Percentiles rank a stretch among this genome's conserved stretches.
phyloP scores from a whole-genome alignment of 345 rosid species.

The Melaleuca quinquenervia region DNA sequence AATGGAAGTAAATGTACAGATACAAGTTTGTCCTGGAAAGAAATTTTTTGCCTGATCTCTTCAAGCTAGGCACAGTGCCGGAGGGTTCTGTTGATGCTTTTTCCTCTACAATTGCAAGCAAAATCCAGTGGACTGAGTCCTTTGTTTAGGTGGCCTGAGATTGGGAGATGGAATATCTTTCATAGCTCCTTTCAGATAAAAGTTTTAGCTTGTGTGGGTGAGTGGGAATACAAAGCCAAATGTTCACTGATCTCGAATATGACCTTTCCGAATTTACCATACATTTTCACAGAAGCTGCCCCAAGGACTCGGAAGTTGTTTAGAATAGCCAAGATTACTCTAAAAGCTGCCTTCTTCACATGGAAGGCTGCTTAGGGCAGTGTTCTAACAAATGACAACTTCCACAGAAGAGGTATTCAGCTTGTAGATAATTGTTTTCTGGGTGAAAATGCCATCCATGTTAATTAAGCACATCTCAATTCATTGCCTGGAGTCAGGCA shows the following conservation, averaged over 20 bases:
- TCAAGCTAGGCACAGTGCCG: background rate
- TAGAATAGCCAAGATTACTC: background rate
- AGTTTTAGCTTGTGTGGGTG: background rate
- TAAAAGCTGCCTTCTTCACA: background rate
- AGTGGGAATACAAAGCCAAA: background rate
- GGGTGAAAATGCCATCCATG: background rate
- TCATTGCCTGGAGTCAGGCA: background rate
- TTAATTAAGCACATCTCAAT: background rate
- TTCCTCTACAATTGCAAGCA: background rate
- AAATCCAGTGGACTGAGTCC: background rate
- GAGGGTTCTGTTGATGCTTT: background rate
- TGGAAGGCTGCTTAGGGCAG: background rate
- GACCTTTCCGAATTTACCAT: background rate
- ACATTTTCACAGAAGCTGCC: background rate
- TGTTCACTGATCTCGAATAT: background rate
- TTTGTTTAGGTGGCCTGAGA: background rate
- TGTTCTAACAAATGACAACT: background rate
- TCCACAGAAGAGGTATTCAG: background rate
- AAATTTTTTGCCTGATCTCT: background rate
- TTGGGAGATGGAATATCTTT: background rate
- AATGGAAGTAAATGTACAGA: background rate
- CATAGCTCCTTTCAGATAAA: background rate
- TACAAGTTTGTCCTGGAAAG: too few relatives aligned
- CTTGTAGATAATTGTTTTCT: background rate
- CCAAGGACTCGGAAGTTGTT: background rate